phyloP scores from a whole-genome alignment of 441 rosid genomes.

The Metrosideros polymorpha region DNA sequence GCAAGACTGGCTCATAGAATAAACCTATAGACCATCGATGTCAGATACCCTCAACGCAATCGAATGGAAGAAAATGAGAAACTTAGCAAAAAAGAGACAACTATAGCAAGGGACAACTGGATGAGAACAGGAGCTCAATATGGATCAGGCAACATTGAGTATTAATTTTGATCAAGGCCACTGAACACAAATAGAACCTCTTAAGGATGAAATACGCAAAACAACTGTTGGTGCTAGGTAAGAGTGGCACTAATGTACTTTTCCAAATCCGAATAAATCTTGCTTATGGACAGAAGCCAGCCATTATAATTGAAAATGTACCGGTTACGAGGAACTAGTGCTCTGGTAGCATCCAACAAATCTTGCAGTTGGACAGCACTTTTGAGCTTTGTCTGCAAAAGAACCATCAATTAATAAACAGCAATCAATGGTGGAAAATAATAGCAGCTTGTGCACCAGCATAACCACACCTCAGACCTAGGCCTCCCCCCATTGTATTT shows the following conservation, averaged over 20 bases:
- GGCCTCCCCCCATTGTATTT: slow-evolving; percentile 99
- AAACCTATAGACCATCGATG: not conserved
- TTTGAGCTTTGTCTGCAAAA: slow-evolving; percentile 91
- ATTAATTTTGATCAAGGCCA: not conserved
- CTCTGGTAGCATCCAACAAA: slow-evolving; percentile 95
- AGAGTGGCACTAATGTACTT: not conserved
- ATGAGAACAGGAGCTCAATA: not conserved
- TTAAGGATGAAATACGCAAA: not conserved
- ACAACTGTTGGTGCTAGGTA: too few species aligned
- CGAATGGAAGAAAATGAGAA: not conserved
- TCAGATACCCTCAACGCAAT: not conserved
- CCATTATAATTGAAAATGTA: slow-evolving; percentile 10
- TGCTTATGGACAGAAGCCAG: not conserved
- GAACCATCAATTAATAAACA: not conserved
- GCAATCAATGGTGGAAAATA: not conserved
- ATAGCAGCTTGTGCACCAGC: not conserved
- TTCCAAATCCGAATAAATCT: not conserved
- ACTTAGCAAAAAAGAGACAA: not conserved
- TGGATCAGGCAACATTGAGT: not conserved
- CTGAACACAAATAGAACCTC: not conserved
- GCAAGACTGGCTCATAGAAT: not conserved
- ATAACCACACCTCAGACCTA: slow-evolving; percentile 63
- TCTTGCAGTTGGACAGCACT: slow-evolving; percentile 99
- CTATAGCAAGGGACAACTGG: not conserved
- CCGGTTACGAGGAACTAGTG: slow-evolving; percentile 96